Base-by-base conservation (phyloP, 257 asterid species). In the Scutellaria baicalensis region DNA sequence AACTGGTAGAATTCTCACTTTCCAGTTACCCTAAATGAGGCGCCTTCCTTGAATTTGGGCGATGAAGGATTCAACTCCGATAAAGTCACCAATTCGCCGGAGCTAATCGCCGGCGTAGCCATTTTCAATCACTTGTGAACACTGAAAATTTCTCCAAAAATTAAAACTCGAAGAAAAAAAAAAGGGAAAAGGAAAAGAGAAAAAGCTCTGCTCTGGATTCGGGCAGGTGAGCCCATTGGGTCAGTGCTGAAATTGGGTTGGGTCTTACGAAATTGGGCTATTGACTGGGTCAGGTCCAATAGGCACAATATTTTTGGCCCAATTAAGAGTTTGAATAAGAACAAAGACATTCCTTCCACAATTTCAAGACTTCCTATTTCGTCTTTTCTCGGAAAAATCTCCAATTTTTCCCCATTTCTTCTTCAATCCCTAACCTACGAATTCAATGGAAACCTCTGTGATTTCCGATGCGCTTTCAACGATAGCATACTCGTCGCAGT, bases 1-100 rank as follows among this genome's bases (percentile, higher is more conserved):
- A 17, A 2, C 51, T 61, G 59, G 11, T 40, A 55, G 61, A 73
- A 59, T 17, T 80, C 92, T 50, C 45, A 93, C 99, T 82, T 93
- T 80, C 97, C 99, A 55, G 90, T 93, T 3, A 93, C 91, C 68
- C 99, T 85, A 74, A 89, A 66, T 0, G 98, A 84, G 17, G 85
- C 85, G 9, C 95, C 97, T 55, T 84, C 84, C 83, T 78, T 93
- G 84, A 93, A 93, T 47, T 67, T 76, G 44, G 94, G 82, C 0
- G 94, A 86, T 74, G 94, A 81, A 7, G 93, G 91, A 66, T 72
- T 85, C 68, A 93, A 77, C 68, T 91, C 97, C 78, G 80, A 82
- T 23, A 93, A 52, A 40, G 82, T 82, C 47, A 93, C 87, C 96
- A 91, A 67, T 17, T 83, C 82, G 51, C 99, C 99, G 23, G 84